Evolutionary conservation across 139 green algal genomes (phyloP).

Genomic region (Trebouxia sp.): DNA sequence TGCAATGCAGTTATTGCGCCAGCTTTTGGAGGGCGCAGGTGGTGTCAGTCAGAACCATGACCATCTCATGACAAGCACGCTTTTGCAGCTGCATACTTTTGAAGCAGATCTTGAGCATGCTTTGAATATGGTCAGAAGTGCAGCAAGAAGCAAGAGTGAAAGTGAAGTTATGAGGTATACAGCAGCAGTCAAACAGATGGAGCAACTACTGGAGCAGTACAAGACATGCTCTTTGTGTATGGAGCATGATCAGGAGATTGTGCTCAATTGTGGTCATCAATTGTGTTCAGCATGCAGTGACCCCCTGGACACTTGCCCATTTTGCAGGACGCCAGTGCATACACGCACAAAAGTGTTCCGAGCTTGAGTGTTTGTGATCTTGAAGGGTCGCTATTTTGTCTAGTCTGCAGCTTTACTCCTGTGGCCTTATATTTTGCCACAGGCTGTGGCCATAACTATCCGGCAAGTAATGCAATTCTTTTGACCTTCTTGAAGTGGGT

Average conservation of each 20-base stretch:
- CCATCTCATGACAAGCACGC: not conserved
- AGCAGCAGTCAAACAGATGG: not conserved
- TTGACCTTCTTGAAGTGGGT: no score
- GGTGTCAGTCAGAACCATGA: not conserved
- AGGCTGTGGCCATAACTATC: no score
- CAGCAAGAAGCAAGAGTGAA: not conserved
- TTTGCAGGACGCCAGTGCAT: conserved; percentile 20
- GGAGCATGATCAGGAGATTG: conserved; percentile 27
- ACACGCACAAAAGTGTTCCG: conserved; percentile 16
- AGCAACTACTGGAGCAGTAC: conserved; percentile 14
- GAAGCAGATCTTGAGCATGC: conserved; percentile 1
- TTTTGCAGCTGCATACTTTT: not conserved
- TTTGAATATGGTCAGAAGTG: not conserved
- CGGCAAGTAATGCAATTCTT: no score
- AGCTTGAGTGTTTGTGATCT: conserved; percentile 1
- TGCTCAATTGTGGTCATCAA: conserved; percentile 36
- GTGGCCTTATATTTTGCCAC: no score
- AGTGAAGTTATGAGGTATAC: not conserved
- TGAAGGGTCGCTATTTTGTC: no score
- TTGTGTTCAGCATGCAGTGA: conserved; percentile 10
- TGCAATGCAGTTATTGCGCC: not conserved
- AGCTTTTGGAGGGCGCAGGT: not conserved
- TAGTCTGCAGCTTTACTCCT: no score
- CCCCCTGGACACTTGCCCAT: conserved; percentile 17
- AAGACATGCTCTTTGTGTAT: conserved; percentile 34